phyloP scores from a whole-genome alignment of 2,329 filamentous ascomycete genomes.

The Venturia oleaginea region DNA sequence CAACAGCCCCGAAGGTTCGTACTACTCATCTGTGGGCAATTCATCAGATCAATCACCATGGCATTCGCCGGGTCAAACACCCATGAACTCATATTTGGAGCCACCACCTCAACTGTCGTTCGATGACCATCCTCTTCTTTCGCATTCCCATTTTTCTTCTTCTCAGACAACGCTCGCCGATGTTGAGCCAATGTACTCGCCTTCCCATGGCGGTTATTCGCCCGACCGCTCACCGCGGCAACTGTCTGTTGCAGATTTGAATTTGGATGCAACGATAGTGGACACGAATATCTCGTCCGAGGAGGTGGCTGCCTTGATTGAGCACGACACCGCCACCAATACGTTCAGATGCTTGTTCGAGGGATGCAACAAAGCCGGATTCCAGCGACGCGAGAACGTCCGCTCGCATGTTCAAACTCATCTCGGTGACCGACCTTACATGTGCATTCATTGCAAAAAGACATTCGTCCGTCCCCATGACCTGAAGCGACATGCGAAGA shows the following conservation, averaged over 20 bases:
- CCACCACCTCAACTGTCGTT: constrained; percentile 12
- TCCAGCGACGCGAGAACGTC: constrained; percentile 98
- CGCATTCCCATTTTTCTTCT: constrained; percentile 12
- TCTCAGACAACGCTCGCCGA: constrained; percentile 16
- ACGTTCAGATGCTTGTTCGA: constrained; percentile 46
- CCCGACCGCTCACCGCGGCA: constrained; percentile 31
- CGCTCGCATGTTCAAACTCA: constrained; percentile 98
- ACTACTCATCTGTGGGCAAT: constrained; percentile 42
- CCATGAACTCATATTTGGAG: constrained; percentile 17
- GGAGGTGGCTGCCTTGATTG: constrained; percentile 49
- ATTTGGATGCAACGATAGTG: constrained; percentile 49
- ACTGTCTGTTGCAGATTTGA: constrained; percentile 40
- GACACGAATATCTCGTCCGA: constrained; percentile 82
- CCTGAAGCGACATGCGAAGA: constrained; percentile 93
- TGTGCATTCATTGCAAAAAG: constrained; percentile 87
- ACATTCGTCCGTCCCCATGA: constrained; percentile 97
- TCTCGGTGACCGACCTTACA: constrained; percentile 89
- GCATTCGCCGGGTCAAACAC: constrained; percentile 27
- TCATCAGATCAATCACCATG: constrained; percentile 33
- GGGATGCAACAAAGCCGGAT: constrained; percentile 69
- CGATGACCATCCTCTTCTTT: constrained; percentile 21
- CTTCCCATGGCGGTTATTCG: constrained; percentile 20
- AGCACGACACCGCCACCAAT: constrained; percentile 33
- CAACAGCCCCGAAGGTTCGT: constrained; percentile 23
- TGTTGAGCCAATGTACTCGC: constrained; percentile 20